A percentile compares a stretch with the other conserved stretches of the same genome.
Conservation (phyloP, 2,329 filamentous ascomycete genomes). For the Macrophomina tecta region DNA sequence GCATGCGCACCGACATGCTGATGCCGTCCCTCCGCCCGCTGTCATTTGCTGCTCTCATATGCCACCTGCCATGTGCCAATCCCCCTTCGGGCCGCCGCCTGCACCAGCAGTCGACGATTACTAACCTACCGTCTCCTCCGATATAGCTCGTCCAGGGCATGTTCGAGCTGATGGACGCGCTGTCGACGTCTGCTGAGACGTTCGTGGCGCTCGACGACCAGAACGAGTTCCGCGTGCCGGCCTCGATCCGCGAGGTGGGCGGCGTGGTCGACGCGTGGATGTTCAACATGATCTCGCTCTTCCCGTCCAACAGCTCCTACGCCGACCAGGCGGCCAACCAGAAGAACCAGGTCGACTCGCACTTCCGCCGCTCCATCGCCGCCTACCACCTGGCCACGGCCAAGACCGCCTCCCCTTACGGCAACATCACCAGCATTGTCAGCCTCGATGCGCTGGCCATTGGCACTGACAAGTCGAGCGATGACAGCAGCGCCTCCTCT, state of each 20-base stretch:
- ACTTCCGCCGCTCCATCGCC: slow-evolving; percentile 26
- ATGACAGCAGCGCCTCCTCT: not conserved
- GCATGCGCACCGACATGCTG: no score
- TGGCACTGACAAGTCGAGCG: not conserved
- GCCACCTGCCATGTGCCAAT: no score
- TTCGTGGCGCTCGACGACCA: slow-evolving; percentile 23
- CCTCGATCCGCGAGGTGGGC: slow-evolving; percentile 26
- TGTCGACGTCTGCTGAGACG: slow-evolving; percentile 2
- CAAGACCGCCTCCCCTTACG: slow-evolving; percentile 23
- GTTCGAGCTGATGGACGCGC: slow-evolving; percentile 27
- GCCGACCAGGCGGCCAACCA: slow-evolving; percentile 26
- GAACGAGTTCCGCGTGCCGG: slow-evolving; percentile 29
- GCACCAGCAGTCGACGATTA: no score
- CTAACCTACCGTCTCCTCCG: no score
- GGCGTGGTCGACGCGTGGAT: slow-evolving; percentile 28
- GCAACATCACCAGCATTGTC: slow-evolving; percentile 25
- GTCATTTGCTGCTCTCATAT: no score
- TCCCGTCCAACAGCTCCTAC: slow-evolving; percentile 28
- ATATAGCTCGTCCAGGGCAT: slow-evolving; percentile 23
- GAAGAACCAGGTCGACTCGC: slow-evolving; percentile 30
- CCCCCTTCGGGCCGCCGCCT: no score
- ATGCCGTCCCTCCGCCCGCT: no score
- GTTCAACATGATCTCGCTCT: slow-evolving; percentile 29
- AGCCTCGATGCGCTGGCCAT: slow-evolving; percentile 7
- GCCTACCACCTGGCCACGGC: slow-evolving; percentile 28